phyloP scores from a whole-genome alignment of 1,284 basidiomycete genomes.

The Phylloboletellus chloephorus region DNA sequence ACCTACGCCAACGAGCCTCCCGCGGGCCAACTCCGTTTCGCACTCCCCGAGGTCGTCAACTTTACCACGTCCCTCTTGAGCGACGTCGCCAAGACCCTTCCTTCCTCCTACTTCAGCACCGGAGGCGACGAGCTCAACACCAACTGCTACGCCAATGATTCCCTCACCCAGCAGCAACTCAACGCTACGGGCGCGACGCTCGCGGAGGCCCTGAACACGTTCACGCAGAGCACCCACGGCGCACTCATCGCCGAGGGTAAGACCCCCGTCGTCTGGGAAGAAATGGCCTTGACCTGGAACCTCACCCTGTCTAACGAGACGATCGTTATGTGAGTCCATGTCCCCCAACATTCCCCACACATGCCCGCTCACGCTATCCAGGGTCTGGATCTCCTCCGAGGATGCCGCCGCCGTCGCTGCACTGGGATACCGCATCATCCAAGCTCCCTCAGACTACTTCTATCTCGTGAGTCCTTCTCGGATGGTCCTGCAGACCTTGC shows the following conservation, averaged over 20 bases:
- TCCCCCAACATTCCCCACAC: background rate
- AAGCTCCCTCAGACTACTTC: constrained; percentile 69
- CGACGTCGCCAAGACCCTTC: constrained; percentile 38
- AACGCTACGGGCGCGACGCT: constrained; percentile 41
- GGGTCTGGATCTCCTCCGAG: constrained; percentile 67
- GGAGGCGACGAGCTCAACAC: constrained; percentile 71
- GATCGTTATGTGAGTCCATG: constrained; percentile 48
- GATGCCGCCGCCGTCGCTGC: constrained; percentile 55
- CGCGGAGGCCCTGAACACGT: constrained; percentile 47
- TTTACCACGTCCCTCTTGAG: constrained; percentile 46
- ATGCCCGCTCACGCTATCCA: constrained; percentile 25
- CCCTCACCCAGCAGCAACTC: constrained; percentile 41
- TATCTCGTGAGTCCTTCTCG: constrained; percentile 55
- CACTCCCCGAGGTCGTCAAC: constrained; percentile 40
- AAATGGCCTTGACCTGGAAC: constrained; percentile 62
- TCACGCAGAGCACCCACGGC: constrained; percentile 48
- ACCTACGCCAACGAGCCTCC: constrained; percentile 60
- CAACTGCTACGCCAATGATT: constrained; percentile 51
- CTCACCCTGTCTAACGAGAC: constrained; percentile 62
- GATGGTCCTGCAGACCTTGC: constrained; percentile 3
- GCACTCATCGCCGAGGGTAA: constrained; percentile 45
- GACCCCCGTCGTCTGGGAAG: constrained; percentile 69
- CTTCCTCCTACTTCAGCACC: constrained; percentile 52
- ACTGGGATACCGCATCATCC: constrained; percentile 58
- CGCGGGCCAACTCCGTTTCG: constrained; percentile 61